A percentile compares a stretch with the other conserved stretches of the same genome.
phyloP scores from a whole-genome alignment of 306 rosid genomes.

The Gastrolobium bilobum region DNA sequence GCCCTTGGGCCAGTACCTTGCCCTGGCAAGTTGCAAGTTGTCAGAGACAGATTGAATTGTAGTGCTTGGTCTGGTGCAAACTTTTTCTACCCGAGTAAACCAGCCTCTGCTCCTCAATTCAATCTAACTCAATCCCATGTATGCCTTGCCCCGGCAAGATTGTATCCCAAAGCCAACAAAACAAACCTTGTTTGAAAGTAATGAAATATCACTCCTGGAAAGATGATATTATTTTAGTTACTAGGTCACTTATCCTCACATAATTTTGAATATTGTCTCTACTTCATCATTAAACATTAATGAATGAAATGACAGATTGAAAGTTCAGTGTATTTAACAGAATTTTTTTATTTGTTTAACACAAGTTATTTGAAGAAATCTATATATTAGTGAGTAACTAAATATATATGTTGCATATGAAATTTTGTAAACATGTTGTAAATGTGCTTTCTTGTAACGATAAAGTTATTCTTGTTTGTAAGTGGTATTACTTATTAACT shows the following conservation, averaged over 20 bases:
- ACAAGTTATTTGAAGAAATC: neutral
- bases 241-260: neutral
- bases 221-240: neutral
- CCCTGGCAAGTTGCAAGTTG: neutral
- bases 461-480: neutral
- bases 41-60: neutral
- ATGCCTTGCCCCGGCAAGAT: neutral
- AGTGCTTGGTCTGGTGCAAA: neutral
- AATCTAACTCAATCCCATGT: neutral
- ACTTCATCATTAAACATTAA: neutral
- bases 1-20: conserved; percentile 6
- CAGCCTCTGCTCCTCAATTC: neutral
- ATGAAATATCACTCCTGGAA: neutral
- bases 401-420: conserved; percentile 1
- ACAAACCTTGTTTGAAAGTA: neutral
- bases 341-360: neutral
- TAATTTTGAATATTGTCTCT: conserved; percentile 3
- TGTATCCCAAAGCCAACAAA: neutral
- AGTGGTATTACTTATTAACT: neutral
- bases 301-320: conserved; percentile 6
- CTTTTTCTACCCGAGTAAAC: neutral
- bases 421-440: conserved; percentile 18
- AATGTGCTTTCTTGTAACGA: neutral
- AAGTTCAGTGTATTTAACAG: neutral
- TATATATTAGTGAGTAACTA: conserved; percentile 7